phyloP scores from a whole-genome alignment of 768 basidiomycete species.

The Boletus vermiculosoides region DNA sequence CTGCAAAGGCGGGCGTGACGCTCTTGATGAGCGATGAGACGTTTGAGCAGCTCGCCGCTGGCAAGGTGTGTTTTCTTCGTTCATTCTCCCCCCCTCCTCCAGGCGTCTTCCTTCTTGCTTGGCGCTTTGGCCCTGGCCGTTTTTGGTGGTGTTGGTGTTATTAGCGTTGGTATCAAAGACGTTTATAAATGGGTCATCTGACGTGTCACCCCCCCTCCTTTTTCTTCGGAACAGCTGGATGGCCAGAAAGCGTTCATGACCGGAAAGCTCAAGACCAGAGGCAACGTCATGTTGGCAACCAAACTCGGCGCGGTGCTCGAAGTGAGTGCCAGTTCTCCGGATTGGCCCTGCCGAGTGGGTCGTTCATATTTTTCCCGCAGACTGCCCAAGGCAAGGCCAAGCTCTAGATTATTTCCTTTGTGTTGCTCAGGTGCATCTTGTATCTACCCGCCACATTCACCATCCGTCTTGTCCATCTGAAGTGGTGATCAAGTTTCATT shows the following conservation, averaged over 20 bases:
- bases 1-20: conserved; percentile 77
- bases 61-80: conserved; percentile 53
- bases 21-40: conserved; percentile 77
- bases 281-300: conserved; percentile 92
- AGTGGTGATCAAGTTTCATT: conserved; percentile 21
- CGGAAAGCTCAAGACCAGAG: conserved; percentile 88
- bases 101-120: background rate
- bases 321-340: conserved; percentile 39
- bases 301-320: conserved; percentile 85
- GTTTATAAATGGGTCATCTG: background rate
- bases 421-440: no score
- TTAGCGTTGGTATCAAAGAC: no score
- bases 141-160: background rate
- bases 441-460: background rate
- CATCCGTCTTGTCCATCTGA: conserved; percentile 2
- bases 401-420: conserved; percentile 28
- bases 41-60: conserved; percentile 65
- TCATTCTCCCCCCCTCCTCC: background rate
- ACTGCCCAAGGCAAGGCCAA: conserved; percentile 42
- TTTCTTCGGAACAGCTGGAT: conserved; percentile 51
- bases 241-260: conserved; percentile 97
- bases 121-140: no score
- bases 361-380: conserved; percentile 15
- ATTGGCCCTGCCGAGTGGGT: background rate
- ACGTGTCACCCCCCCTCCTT: background rate